Evolutionary conservation across 371 early-diverging fungal genomes (phyloP), one percentile per base, ranked within the genome.

Genomic region (Nematocida ausubeli): DNA sequence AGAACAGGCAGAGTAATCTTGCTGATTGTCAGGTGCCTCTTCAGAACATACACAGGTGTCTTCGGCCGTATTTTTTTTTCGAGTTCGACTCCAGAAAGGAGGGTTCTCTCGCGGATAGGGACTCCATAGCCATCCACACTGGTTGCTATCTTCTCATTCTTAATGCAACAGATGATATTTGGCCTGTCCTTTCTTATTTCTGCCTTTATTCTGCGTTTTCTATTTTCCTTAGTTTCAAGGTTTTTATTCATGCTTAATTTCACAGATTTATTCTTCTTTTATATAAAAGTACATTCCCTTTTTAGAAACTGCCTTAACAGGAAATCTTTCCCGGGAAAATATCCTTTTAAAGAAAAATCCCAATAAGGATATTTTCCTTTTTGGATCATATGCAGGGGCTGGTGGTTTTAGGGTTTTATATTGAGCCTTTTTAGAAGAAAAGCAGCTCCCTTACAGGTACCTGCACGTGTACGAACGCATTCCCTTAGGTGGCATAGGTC

Each of bases 21-120:
- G 12, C 28, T 3, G 9, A 66, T 19, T 14, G 54, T 2, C 14
- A 42, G 30, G 9, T 42, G 16, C 28, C 52, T 65, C 22, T 75
- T 75, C 9, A 75, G 66, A 6, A 75, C 16, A 35, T 64, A 75
- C 16, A 75, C 24, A 22, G 65, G 52, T 44, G 14, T 19, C n/a
- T 26, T 34, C 3, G 35, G 40, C 1, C n/a, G 16, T 16, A 44
- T 34, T 40, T 51, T 64, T 57, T 56, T 75, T 64, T 75, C 78
- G 14, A 75, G 56, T 40, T 75, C 52, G 3, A 70, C 22, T 5
- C 52, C 28, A 24, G 32, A 37, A 39, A 58, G 34, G 58, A 30
- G 32, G 35, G 16, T 26, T 22, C 37, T 55, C 37, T 55, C 28
- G 12, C 26, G 34, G n/a, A 34, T 2, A 26, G 55, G 69, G n/a